Evolutionary conservation across 1,284 basidiomycete species (phyloP).

Genomic region (Fomitopsis schrenkii): DNA sequence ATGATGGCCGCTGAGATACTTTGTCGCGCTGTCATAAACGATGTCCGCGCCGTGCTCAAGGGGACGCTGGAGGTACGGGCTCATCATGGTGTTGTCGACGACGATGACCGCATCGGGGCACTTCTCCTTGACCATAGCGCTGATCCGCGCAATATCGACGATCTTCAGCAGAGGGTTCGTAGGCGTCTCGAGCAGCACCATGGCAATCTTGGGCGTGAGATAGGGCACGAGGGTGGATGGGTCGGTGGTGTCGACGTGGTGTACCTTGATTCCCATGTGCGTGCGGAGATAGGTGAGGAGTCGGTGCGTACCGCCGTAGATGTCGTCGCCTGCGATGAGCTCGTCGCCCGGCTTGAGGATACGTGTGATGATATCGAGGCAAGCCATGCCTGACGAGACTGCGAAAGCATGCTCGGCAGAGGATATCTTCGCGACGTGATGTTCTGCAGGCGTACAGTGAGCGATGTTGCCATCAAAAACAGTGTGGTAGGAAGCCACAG

Average conservation of each 20-base stretch:
- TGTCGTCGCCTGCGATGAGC: constrained; percentile 94
- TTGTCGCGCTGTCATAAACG: constrained; percentile 97
- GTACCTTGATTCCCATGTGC: constrained; percentile 86
- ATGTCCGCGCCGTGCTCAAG: constrained; percentile 96
- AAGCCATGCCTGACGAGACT: constrained; percentile 97
- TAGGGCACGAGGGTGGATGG: constrained; percentile 60
- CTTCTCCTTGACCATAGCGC: constrained; percentile 75
- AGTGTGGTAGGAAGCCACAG: not conserved
- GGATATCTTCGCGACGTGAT: constrained; percentile 94
- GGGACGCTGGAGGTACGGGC: constrained; percentile 94
- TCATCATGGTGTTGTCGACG: constrained; percentile 99
- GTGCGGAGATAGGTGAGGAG: constrained; percentile 88
- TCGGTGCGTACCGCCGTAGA: constrained; percentile 98
- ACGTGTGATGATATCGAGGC: constrained; percentile 92
- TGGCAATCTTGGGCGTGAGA: constrained; percentile 75
- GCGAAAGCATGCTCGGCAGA: constrained; percentile 85
- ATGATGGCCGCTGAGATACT: constrained; percentile 97
- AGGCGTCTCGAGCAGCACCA: constrained; percentile 96
- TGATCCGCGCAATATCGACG: constrained; percentile 83
- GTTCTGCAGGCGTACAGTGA: constrained; percentile 49
- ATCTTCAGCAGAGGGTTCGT: constrained; percentile 98
- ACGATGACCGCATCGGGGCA: constrained; percentile 84
- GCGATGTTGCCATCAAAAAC: not conserved
- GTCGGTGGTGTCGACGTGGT: constrained; percentile 93
- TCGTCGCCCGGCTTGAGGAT: constrained; percentile 93